phyloP scores from a whole-genome alignment of 768 basidiomycete species.

The Pleurotus citrinopileatus region DNA sequence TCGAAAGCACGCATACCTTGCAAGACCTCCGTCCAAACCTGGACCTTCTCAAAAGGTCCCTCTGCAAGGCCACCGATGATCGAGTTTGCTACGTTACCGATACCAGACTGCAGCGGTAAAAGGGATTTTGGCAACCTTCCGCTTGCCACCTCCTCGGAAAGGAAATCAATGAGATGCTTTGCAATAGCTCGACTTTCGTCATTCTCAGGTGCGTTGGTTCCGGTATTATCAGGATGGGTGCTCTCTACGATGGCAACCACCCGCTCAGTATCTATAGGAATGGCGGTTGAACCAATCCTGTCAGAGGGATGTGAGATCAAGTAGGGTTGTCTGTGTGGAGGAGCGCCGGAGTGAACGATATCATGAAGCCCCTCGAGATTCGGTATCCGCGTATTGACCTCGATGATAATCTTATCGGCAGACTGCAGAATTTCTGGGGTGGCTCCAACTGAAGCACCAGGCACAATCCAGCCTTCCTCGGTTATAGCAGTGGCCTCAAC shows the following conservation, averaged over 20 bases:
- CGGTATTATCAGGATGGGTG: conserved; percentile 41
- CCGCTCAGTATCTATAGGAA: conserved; percentile 46
- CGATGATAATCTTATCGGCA: conserved; percentile 48
- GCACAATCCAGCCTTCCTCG: conserved; percentile 45
- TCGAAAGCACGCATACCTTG: conserved; percentile 24
- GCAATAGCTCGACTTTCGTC: conserved; percentile 42
- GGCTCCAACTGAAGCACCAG: conserved; percentile 45
- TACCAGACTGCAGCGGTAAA: conserved; percentile 45
- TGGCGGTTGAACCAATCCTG: conserved; percentile 41
- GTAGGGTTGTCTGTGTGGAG: conserved; percentile 39
- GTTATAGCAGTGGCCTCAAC: conserved; percentile 49
- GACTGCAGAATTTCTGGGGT: conserved; percentile 46
- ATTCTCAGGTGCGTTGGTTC: conserved; percentile 40
- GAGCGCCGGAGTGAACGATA: conserved; percentile 42
- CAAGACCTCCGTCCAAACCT: conserved; percentile 49
- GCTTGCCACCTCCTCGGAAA: conserved; percentile 37
- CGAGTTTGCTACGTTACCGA: conserved; percentile 47
- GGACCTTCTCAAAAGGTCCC: conserved; percentile 45
- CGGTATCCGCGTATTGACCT: conserved; percentile 45
- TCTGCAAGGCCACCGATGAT: conserved; percentile 48
- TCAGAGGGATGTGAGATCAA: conserved; percentile 39
- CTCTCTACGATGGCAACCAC: conserved; percentile 44
- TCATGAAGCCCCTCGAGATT: conserved; percentile 47
- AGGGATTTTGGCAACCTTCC: conserved; percentile 39
- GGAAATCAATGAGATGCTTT: conserved; percentile 40